Conservation (phyloP, 2,329 filamentous ascomycete genomes). For the Macroventuria anomochaeta region DNA sequence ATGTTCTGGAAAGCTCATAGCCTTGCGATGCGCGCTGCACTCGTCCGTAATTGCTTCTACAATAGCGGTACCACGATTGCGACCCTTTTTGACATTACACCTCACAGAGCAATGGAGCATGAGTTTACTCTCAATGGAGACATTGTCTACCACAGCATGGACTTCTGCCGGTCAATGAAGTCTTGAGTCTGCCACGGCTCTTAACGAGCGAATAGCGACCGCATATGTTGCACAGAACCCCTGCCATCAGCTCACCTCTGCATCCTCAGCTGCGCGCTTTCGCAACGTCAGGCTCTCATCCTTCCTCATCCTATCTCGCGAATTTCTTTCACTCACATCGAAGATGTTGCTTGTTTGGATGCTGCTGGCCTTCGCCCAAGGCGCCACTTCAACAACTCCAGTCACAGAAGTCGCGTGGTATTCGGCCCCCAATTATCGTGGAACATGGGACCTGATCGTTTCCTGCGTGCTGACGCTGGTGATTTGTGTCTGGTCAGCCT, state of each 20-base stretch:
- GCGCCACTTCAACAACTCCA: conserved; percentile 5
- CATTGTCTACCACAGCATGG: too few relatives aligned
- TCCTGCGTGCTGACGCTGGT: conserved; percentile 30
- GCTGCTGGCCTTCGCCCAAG: conserved; percentile 10
- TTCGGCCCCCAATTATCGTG: conserved; percentile 27
- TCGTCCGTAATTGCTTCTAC: background rate
- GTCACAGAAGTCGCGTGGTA: conserved; percentile 24
- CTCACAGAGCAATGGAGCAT: background rate
- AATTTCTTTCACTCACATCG: background rate
- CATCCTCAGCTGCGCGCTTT: conserved; percentile 1
- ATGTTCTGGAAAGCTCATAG: background rate
- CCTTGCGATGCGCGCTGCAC: background rate
- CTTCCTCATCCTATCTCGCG: background rate
- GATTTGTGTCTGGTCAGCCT: conserved; percentile 33
- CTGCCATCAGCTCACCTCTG: background rate
- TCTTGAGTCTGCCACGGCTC: background rate
- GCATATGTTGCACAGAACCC: background rate
- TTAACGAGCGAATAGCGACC: conserved; percentile 11
- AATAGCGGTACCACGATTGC: background rate
- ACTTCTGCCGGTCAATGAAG: background rate
- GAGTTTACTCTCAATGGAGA: too few relatives aligned
- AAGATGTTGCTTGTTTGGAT: conserved; percentile 13
- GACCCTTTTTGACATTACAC: too few relatives aligned
- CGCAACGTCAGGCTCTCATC: background rate
- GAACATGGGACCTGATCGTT: conserved; percentile 29